Evolutionary conservation across 257 asterid genomes (phyloP), one percentile per base, ranked within the genome.

Genomic region (Fraxinus quadrangulata): DNA sequence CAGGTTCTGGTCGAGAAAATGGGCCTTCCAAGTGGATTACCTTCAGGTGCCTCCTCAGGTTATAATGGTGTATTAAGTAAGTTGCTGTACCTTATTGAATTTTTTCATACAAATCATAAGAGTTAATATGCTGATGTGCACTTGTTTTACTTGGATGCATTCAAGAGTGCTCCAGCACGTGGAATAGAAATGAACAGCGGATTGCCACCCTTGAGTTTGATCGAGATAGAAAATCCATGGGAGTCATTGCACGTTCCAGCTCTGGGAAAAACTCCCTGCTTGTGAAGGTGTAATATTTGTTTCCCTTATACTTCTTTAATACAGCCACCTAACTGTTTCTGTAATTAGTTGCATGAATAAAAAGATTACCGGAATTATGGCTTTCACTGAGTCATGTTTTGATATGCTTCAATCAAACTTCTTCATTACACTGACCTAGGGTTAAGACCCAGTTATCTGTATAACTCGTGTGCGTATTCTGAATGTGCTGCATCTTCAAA

Each of bases 191-290:
- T 84, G 97, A 96, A 71, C 77, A 81, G 75, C 89, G 99, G 68
- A 90, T 96, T 83, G 99, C 97, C 24, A 96, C 99, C 77, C 99
- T 96, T 71, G 99, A 96, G 84, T 96, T 96, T 83, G 99, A 96
- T 45, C 97, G 97, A 70, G 97, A 93, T 85, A 92, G 99, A 80
- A 93, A 96, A 88, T 96, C 99, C 73, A 96, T 96, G 99, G 97
- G 99, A 54, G 97, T 93, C 74, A 89, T 96, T 80, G 97, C 86
- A 79, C 80, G 84, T 70, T 90, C 98, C 39, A 80, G 81, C 81
- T 82, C 86, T 70, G 98, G 96, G 37, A 86, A 75, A 75, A 93
- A 79, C 79, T 75, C 91, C 47, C 80, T 96, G 79, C 88, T 96
- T 84, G 97, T 96, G 70, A 96, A 96, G 98, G 99, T 96, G 45